A percentile compares a stretch with the other conserved stretches of the same genome.
Evolutionary conservation across 1,284 basidiomycete genomes (phyloP).

Genomic region (Cutaneotrichosporon sp.): DNA sequence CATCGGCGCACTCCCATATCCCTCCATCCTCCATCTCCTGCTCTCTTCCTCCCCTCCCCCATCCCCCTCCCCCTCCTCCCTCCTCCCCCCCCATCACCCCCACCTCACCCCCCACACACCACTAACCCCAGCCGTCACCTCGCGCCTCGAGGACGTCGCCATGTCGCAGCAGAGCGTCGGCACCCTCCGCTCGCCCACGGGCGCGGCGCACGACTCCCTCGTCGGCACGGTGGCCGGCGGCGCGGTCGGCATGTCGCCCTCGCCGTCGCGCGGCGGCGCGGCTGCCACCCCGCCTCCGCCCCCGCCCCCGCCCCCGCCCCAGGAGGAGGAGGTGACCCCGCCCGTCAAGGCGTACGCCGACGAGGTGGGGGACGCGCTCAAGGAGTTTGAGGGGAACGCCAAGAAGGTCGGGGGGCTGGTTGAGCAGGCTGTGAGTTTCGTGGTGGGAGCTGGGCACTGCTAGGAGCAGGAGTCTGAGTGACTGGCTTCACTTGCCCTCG

Average conservation of each 20-base stretch:
- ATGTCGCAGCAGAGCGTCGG: constrained; percentile 51
- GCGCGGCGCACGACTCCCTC: constrained; percentile 48
- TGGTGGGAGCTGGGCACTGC: too few species aligned
- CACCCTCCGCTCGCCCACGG: constrained; percentile 36
- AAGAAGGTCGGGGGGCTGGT: constrained; percentile 71
- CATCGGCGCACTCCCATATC: too few species aligned
- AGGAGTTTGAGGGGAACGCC: constrained; percentile 73
- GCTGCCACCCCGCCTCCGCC: constrained; percentile 53
- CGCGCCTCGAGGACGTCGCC: constrained; percentile 89
- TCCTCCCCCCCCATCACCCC: neutral
- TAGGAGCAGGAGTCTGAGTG: too few species aligned
- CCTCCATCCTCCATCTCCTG: too few species aligned
- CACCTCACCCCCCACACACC: neutral
- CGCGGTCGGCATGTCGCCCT: constrained; percentile 35
- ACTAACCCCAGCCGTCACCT: constrained; percentile 74
- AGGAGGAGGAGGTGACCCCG: constrained; percentile 57
- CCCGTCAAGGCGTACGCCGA: constrained; percentile 75
- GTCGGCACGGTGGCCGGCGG: constrained; percentile 40
- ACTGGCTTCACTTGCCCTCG: too few species aligned
- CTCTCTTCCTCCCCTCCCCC: neutral
- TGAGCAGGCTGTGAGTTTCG: constrained; percentile 74
- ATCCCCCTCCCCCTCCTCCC: neutral
- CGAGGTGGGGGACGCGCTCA: constrained; percentile 68
- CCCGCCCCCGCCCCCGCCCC: constrained; percentile 52
- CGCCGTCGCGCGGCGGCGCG: constrained; percentile 29